These are phyloP conservation scores for Neoboletus subvelutipes DNA, from an alignment of 768 basidiomycete genomes.

Conservation along the genomic window DNA sequence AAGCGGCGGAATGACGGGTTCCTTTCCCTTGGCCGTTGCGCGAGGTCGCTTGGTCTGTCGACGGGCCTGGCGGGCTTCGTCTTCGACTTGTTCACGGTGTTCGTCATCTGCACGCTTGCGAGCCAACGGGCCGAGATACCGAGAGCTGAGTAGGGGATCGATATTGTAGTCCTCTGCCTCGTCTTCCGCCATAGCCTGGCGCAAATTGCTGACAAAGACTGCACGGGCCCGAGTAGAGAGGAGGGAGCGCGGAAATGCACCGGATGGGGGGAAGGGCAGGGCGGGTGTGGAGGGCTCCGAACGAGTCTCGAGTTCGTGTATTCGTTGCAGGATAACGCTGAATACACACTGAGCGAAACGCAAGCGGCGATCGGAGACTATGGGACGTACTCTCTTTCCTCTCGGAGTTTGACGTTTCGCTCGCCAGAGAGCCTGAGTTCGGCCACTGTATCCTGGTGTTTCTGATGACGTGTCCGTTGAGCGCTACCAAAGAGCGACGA, in stretches of 20 bases:
- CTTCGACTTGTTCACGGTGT: constrained; percentile 40
- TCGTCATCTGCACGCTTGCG: constrained; percentile 47
- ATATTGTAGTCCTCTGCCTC: constrained; percentile 42
- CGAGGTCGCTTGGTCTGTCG: constrained; percentile 35
- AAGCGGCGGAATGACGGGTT: constrained; percentile 22
- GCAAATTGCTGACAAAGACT: constrained; percentile 47
- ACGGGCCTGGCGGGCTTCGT: constrained; percentile 45
- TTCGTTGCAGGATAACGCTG: constrained; percentile 58
- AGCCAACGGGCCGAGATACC: constrained; percentile 45
- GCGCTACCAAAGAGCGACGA: neutral
- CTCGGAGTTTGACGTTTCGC: constrained; percentile 58
- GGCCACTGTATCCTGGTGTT: constrained; percentile 56
- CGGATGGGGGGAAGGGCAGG: constrained; percentile 39
- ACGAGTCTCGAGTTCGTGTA: constrained; percentile 56
- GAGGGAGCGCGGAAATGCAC: constrained; percentile 51
- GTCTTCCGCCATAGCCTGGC: constrained; percentile 47
- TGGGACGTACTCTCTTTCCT: constrained; percentile 59
- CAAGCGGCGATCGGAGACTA: neutral
- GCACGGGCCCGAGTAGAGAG: constrained; percentile 42
- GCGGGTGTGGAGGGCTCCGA: constrained; percentile 32
- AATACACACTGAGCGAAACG: constrained; percentile 2
- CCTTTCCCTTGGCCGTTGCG: constrained; percentile 40
- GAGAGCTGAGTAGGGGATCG: constrained; percentile 47
- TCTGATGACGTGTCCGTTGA: constrained; percentile 34
- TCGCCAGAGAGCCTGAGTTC: constrained; percentile 62